Evolutionary conservation across 1,284 basidiomycete genomes (phyloP).

Genomic region (Rhizoctonia solani): DNA sequence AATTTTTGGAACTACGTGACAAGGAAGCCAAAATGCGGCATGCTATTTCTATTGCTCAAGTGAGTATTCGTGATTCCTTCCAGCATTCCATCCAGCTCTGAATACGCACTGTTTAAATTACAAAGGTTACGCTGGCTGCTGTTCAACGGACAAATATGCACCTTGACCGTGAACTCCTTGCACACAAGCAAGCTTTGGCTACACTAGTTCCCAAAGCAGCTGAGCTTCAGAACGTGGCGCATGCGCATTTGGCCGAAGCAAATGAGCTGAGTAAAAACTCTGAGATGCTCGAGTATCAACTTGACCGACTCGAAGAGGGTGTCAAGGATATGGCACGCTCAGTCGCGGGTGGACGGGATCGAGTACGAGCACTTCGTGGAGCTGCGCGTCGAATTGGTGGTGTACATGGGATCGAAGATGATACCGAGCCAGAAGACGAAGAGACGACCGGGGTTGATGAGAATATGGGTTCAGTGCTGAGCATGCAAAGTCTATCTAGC

Average conservation of each 20-base stretch:
- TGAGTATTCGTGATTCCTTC: constrained; percentile 4
- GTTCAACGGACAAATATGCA: constrained; percentile 34
- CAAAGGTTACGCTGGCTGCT: constrained; percentile 31
- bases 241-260: constrained; percentile 21
- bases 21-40: constrained; percentile 36
- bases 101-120: neutral
- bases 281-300: constrained; percentile 37
- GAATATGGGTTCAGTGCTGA: constrained; percentile 1
- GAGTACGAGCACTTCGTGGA: constrained; percentile 22
- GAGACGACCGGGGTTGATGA: neutral
- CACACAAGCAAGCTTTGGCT: constrained; percentile 35
- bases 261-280: constrained; percentile 34
- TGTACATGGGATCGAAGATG: constrained; percentile 32
- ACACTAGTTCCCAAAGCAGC: constrained; percentile 22
- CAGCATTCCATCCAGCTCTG: neutral
- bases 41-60: constrained; percentile 35
- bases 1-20: constrained; percentile 34
- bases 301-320: constrained; percentile 35
- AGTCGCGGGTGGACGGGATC: constrained; percentile 31
- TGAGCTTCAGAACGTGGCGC: constrained; percentile 29
- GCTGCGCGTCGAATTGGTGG: constrained; percentile 26
- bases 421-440: constrained; percentile 31
- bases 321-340: constrained; percentile 32
- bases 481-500: constrained; percentile 18
- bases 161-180: constrained; percentile 31